Percentiles rank a stretch among this genome's conserved stretches.
Conservation (phyloP, 768 basidiomycete genomes). For the Serendipita vermifera region DNA sequence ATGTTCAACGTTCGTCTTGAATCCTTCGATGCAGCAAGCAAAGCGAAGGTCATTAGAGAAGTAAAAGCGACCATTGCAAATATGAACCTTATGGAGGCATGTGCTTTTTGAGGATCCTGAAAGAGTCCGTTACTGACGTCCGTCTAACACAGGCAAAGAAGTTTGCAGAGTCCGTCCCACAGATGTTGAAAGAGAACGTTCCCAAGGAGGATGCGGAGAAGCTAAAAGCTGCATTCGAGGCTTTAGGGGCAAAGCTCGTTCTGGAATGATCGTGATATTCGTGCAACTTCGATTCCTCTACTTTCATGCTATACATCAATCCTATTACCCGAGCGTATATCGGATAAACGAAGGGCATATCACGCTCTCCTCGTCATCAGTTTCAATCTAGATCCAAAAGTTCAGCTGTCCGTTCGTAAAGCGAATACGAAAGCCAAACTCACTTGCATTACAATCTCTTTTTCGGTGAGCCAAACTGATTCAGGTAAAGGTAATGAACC, state of each 20-base stretch:
- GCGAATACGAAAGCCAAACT: no score
- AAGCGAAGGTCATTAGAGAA: constrained; percentile 95
- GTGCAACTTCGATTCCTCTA: neutral
- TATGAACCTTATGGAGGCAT: constrained; percentile 91
- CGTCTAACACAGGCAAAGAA: constrained; percentile 73
- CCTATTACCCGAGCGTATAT: neutral
- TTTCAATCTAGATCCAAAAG: neutral
- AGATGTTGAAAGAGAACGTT: constrained; percentile 85
- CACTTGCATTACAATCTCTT: constrained; percentile 1
- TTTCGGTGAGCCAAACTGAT: neutral
- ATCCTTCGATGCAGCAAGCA: constrained; percentile 80
- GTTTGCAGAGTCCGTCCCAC: constrained; percentile 91
- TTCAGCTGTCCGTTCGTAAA: no score
- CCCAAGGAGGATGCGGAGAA: constrained; percentile 98
- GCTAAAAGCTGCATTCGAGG: constrained; percentile 80
- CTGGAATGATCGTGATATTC: constrained; percentile 44
- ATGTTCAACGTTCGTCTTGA: constrained; percentile 91
- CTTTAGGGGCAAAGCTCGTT: constrained; percentile 72
- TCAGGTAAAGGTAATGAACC: constrained; percentile 2
- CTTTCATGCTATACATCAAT: neutral
- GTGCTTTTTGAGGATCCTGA: constrained; percentile 22
- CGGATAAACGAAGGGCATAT: neutral
- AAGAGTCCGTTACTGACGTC: neutral
- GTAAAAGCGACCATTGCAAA: constrained; percentile 93
- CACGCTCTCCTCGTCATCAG: neutral